Evolutionary conservation across 1,284 basidiomycete genomes (phyloP).

Genomic region (Inonotus obliquus): DNA sequence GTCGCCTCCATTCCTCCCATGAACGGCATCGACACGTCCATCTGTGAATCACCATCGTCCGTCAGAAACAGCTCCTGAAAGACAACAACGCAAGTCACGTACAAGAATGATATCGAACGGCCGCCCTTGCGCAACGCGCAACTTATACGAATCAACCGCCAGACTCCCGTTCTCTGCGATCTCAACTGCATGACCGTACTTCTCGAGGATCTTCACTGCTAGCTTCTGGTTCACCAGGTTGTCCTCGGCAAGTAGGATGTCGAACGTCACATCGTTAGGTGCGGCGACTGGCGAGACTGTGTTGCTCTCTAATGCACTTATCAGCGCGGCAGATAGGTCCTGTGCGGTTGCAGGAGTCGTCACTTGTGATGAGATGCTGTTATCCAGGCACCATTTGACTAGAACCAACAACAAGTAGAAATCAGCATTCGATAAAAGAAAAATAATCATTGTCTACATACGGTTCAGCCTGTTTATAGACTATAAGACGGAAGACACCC

Average conservation of each 20-base stretch:
- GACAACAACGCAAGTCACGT: constrained; percentile 28
- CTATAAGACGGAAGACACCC: constrained; percentile 21
- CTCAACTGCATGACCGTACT: constrained; percentile 93
- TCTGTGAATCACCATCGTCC: constrained; percentile 44
- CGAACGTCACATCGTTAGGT: constrained; percentile 82
- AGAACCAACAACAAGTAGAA: background rate
- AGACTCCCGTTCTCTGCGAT: constrained; percentile 97
- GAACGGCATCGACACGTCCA: constrained; percentile 98
- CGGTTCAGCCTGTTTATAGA: constrained; percentile 69
- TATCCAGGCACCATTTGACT: constrained; percentile 91
- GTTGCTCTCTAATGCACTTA: constrained; percentile 92
- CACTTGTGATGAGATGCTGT: constrained; percentile 86
- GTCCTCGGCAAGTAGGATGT: constrained; percentile 96
- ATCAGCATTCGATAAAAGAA: background rate
- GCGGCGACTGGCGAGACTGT: constrained; percentile 77
- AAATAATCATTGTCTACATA: constrained; percentile 41
- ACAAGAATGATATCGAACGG: constrained; percentile 88
- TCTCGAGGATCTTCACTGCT: constrained; percentile 95
- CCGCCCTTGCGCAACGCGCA: constrained; percentile 61
- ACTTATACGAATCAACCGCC: constrained; percentile 87
- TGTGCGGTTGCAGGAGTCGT: constrained; percentile 88
- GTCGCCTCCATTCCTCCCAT: constrained; percentile 95
- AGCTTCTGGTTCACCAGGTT: constrained; percentile 98
- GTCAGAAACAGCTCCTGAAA: constrained; percentile 5
- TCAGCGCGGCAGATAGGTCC: constrained; percentile 88